Base-by-base conservation (phyloP, 2,329 filamentous ascomycete genomes). In the Setomelanomma holmii region DNA sequence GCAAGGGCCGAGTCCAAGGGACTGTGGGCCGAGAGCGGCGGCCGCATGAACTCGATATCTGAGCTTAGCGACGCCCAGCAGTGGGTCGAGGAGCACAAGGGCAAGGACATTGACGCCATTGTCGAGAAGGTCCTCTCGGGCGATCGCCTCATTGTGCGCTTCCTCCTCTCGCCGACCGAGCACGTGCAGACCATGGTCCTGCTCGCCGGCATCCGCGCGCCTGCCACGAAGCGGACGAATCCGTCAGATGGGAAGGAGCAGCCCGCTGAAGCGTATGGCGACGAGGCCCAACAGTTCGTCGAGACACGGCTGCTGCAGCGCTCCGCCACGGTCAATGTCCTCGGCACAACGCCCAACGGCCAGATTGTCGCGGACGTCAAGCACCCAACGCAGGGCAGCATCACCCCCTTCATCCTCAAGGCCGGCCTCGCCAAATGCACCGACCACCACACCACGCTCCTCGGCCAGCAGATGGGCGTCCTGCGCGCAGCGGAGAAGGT, bases 391-490 rank as follows among this genome's bases (percentile, higher is more conserved):
- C 86, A 88, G 55, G 95, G 95, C 58, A 96, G 92, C 76, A 96
- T 99, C 73, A 91, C 93, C 57, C 91, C 90, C 61, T 96, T 96
- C 75, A 77, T 99, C 38, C 86, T 99, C 39, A 87, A 93, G 66
- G 90, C 92, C 46, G 95, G 95, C 65, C 82, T 98, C 49, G 95
- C 93, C 35, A 86, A 91, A 68, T 98, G 93, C 80, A 92, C 93
- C 60, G 95, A 99, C 76, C 93, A 95, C 77, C 95, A 99, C 79
- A 96, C 93, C 1, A 96, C 92, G 34, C 82, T 97, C 78, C 84
- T 99, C 10, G 95, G 95, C 39, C 80, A 86, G 43, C 90, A 93
- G 66, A 99, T 99, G 95, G 87, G 89, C 36, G 75, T 84, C 51
- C 85, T 98, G 51, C 87, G 95, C 58, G 86, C 90, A 60, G 93